Base-by-base conservation (phyloP, 148 eudicot species). In the Agrostemma githago region DNA sequence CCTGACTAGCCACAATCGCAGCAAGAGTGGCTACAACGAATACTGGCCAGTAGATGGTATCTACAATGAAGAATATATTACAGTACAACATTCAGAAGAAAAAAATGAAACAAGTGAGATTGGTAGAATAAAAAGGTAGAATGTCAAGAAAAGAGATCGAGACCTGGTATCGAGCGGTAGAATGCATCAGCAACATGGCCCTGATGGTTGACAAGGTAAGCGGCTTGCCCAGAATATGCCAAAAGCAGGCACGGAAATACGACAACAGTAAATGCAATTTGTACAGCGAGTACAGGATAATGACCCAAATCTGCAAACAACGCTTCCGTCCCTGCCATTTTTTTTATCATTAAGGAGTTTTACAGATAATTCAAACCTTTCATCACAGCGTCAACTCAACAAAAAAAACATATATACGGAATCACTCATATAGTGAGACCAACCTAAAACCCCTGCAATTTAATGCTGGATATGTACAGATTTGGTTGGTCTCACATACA, bases 161-260 rank as follows among this genome's bases (percentile, higher is more conserved):
- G 39, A 92, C 98, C 97, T 84, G 98, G 98, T 77, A 95, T 95
- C 20, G 98, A 95, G 61, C 84, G 97, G 78, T 95, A 95, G 81
- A 95, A 95, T 64, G 96, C 96, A 85, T 95, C 92, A 34, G 39
- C 43, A 5, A 85, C 93, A 81, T 95, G 98, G 7, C 84, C 89
- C 57, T 78, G 81, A 77, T 95, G 84, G 69, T 87, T 71, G 84
- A 86, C 85, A 61, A 95, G 93, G 78, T 92, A 95, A 34, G 98
- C 98, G 58, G 98, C 98, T 82, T 95, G 98, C 57, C 98, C 98
- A 48, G 89, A 84, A 86, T 95, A 95, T 74, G 97, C 96, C 72
- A 95, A 80, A 73, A 95, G 97, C 83, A 95, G 97, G 81, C 96
- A 89, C 70, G 98, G 98, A 76, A 95, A 95, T 39, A 95, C 98